A percentile compares a stretch with the other conserved stretches of the same genome.
Conservation (phyloP, 2,329 filamentous ascomycete species). For the Penicillium sclerotigenum region DNA sequence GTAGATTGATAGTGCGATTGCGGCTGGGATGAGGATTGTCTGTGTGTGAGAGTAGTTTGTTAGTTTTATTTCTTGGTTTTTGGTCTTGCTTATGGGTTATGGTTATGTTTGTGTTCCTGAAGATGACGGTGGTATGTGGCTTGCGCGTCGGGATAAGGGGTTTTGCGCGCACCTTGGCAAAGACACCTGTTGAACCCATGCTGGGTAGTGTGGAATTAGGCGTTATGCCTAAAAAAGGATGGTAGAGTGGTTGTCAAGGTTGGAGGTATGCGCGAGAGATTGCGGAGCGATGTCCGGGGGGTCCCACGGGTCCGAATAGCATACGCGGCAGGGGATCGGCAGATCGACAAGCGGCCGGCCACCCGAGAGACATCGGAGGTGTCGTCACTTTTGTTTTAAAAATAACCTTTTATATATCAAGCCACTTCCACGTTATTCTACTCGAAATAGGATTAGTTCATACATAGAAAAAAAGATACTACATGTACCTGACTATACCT, state of each 20-base stretch:
- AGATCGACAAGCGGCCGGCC: constrained; percentile 1
- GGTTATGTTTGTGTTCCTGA: not conserved
- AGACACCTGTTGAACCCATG: constrained; percentile 32
- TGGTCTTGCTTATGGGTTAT: not conserved
- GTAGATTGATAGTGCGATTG: constrained; percentile 68
- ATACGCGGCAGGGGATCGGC: constrained; percentile 1
- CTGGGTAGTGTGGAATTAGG: not conserved
- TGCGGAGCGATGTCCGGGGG: not conserved
- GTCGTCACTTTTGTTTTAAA: not conserved
- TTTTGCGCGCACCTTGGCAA: constrained; percentile 29
- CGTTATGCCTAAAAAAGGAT: not conserved
- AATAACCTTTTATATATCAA: not conserved
- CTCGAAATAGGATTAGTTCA: too few relatives aligned
- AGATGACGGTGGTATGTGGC: not conserved
- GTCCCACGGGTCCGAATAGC: not conserved
- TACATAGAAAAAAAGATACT: not conserved
- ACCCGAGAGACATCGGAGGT: not conserved
- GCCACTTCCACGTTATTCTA: not conserved
- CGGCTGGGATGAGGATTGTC: constrained; percentile 68
- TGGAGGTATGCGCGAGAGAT: not conserved
- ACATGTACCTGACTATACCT: not conserved
- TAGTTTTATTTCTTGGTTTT: not conserved
- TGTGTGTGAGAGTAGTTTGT: constrained; percentile 32
- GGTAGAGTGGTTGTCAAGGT: not conserved
- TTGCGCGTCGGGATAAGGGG: not conserved